These are phyloP conservation scores for Neurospora sp. DNA, from an alignment of 495 filamentous ascomycete species.

Conservation along the genomic window DNA sequence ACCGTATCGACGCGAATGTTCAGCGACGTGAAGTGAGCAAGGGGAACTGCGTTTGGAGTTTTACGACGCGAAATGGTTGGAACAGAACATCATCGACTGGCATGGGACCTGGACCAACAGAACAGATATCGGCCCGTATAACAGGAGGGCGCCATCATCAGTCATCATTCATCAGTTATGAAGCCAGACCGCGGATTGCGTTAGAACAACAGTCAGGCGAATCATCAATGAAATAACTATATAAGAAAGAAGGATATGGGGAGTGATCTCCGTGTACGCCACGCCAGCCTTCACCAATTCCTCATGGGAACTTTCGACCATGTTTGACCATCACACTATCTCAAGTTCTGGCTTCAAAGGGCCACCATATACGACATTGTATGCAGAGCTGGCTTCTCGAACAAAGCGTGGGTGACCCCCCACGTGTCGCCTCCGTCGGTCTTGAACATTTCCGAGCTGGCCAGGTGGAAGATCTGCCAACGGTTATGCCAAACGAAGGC, in stretches of 20 bases:
- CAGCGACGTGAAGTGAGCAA: neutral
- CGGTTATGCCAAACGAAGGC: slow-evolving; percentile 49
- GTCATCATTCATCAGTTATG: neutral
- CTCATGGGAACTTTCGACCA: neutral
- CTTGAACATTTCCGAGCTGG: slow-evolving; percentile 55
- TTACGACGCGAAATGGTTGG: neutral
- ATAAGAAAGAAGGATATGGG: neutral
- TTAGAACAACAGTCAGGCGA: neutral
- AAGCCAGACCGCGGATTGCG: neutral
- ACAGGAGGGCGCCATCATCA: neutral
- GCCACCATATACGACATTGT: neutral
- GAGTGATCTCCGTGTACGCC: neutral
- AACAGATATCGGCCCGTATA: neutral
- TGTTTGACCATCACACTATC: neutral
- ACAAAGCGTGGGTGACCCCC: slow-evolving; percentile 54
- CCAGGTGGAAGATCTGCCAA: slow-evolving; percentile 63
- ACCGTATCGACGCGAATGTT: neutral
- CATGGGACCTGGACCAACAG: neutral
- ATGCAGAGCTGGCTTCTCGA: slow-evolving; percentile 33
- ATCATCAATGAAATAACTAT: neutral
- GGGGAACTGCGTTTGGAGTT: neutral
- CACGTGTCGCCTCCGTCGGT: slow-evolving; percentile 51
- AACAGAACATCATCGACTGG: neutral
- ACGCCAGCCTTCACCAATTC: neutral
- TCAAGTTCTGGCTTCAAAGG: neutral